Percentiles rank a stretch among this genome's conserved stretches.
Evolutionary conservation across 768 basidiomycete genomes (phyloP).

Genomic region (Boletus sp.): DNA sequence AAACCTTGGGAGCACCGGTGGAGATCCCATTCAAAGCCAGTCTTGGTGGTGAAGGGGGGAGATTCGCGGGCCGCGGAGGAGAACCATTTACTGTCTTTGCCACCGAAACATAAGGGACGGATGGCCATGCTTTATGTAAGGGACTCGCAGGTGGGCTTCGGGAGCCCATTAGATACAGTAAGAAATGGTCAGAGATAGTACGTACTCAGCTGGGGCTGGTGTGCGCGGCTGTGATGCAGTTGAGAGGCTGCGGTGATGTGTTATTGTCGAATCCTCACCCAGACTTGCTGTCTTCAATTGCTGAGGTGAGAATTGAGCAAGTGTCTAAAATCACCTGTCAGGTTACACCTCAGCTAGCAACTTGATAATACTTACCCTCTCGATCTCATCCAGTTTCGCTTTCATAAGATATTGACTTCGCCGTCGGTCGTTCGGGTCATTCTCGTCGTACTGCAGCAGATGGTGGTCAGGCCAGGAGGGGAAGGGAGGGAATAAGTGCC

Average conservation of each 20-base stretch:
- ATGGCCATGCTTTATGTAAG: slow-evolving; percentile 37
- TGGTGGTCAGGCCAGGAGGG: slow-evolving; percentile 14
- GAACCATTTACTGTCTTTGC: slow-evolving; percentile 18
- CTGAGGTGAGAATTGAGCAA: slow-evolving; percentile 66
- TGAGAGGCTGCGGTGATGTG: slow-evolving; percentile 19
- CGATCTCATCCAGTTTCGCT: slow-evolving; percentile 76
- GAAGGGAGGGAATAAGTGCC: slow-evolving; percentile 16
- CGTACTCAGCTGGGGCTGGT: slow-evolving; percentile 19
- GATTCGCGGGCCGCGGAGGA: slow-evolving; percentile 21
- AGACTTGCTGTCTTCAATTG: slow-evolving; percentile 21
- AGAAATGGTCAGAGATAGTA: slow-evolving; percentile 7
- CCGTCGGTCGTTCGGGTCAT: slow-evolving; percentile 71
- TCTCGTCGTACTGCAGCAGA: slow-evolving; percentile 53
- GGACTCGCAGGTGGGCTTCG: slow-evolving; percentile 10
- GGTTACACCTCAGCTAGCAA: background rate
- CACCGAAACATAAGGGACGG: slow-evolving; percentile 42
- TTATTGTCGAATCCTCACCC: slow-evolving; percentile 22
- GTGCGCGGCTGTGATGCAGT: slow-evolving; percentile 9
- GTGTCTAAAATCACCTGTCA: slow-evolving; percentile 40
- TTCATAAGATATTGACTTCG: slow-evolving; percentile 74
- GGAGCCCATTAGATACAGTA: slow-evolving; percentile 7
- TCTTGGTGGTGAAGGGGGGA: slow-evolving; percentile 54
- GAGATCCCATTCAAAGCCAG: slow-evolving; percentile 69
- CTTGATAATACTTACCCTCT: slow-evolving; percentile 46
- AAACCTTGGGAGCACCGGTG: slow-evolving; percentile 52